A percentile compares a stretch with the other conserved stretches of the same genome.
Conservation (phyloP, 192 early-diverging fungal species). For the Coemansia sp. region DNA sequence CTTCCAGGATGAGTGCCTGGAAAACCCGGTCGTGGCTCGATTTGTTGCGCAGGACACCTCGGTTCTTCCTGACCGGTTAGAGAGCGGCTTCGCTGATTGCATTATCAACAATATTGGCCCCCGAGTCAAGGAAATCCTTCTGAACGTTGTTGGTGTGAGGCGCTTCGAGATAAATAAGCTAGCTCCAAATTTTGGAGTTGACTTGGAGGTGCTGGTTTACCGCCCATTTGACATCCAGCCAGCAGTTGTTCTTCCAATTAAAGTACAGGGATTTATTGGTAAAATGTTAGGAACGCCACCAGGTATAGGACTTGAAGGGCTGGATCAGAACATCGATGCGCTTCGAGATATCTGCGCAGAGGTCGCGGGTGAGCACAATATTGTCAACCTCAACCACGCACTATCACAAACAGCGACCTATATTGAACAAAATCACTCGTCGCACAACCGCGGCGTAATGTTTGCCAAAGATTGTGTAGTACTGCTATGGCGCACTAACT, state of each 20-base stretch:
- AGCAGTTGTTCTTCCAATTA: too few relatives aligned
- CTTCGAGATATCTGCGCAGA: too few relatives aligned
- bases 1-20: neutral
- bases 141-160: too few relatives aligned
- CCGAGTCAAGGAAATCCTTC: neutral
- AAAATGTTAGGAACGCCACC: too few relatives aligned
- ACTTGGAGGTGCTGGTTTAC: neutral
- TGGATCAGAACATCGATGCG: neutral
- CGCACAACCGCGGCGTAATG: slow-evolving; percentile 2
- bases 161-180: too few relatives aligned
- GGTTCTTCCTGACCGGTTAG: neutral
- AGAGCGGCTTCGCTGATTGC: neutral
- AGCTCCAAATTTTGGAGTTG: too few relatives aligned
- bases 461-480: neutral
- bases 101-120: neutral
- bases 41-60: neutral
- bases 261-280: too few relatives aligned
- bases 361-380: neutral
- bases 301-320: too few relatives aligned
- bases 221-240: neutral
- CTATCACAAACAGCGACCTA: neutral
- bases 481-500: neutral
- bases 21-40: neutral
- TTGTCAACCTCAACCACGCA: neutral
- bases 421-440: neutral